phyloP scores from a whole-genome alignment of 2,329 filamentous ascomycete species.

The Samsoniella hepiali region DNA sequence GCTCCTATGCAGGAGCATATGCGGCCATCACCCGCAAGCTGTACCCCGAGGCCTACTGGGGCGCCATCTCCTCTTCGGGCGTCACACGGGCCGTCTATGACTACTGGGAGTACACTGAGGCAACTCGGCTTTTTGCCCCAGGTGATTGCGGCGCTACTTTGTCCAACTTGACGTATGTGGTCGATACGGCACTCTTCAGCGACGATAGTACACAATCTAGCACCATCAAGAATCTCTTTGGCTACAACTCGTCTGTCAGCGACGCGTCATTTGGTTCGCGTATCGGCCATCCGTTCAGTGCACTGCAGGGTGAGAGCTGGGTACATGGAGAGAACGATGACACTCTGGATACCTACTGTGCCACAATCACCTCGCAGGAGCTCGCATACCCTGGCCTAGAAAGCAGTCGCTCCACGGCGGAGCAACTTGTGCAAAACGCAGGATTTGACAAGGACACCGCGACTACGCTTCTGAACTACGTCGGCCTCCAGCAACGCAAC shows the following conservation, averaged over 20 bases:
- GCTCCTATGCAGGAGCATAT: slow-evolving; percentile 79
- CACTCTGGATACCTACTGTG: slow-evolving; percentile 46
- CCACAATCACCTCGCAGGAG: slow-evolving; percentile 40
- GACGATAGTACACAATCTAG: slow-evolving; percentile 29
- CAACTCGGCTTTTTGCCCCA: slow-evolving; percentile 47
- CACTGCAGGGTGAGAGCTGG: slow-evolving; percentile 51
- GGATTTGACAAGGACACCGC: slow-evolving; percentile 40
- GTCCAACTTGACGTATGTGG: slow-evolving; percentile 52
- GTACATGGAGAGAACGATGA: slow-evolving; percentile 44
- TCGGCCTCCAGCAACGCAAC: slow-evolving; percentile 31
- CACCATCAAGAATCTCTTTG: slow-evolving; percentile 43
- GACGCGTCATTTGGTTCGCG: slow-evolving; percentile 43
- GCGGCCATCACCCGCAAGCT: slow-evolving; percentile 71
- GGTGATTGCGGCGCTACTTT: slow-evolving; percentile 62
- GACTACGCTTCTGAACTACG: slow-evolving; percentile 49
- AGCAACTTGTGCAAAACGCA: slow-evolving; percentile 39
- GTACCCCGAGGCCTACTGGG: slow-evolving; percentile 78
- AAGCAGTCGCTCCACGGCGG: slow-evolving; percentile 32
- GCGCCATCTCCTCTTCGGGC: slow-evolving; percentile 74
- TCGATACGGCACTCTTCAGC: slow-evolving; percentile 50
- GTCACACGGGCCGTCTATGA: slow-evolving; percentile 76
- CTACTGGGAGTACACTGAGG: slow-evolving; percentile 64
- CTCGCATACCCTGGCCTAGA: slow-evolving; percentile 42
- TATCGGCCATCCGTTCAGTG: slow-evolving; percentile 40
- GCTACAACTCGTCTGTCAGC: not conserved